Base-by-base conservation (phyloP, 2,329 filamentous ascomycete species). In the Microsporum ferrugineum region DNA sequence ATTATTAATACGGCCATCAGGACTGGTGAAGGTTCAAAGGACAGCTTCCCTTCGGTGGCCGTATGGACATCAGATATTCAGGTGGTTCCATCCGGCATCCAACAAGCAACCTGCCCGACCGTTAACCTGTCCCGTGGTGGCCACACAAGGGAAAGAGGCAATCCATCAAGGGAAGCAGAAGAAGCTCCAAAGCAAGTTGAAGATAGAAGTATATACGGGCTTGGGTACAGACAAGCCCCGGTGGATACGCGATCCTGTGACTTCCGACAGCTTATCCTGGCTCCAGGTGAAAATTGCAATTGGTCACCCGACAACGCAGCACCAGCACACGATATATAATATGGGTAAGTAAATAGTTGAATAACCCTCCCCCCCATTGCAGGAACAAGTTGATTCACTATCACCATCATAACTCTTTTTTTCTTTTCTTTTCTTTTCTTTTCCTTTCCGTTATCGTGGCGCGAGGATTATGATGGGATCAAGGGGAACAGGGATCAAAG, bases 301-400 rank as follows among this genome's bases (percentile, higher is more conserved):
- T 70, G 72, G 72, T 75, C 72, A 74, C 70, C 72, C 71, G 72
- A 75, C 71, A 57, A 57, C 33, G 49, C 49, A 34, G 49, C 29
- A 14, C 49, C 31, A 34, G 49, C 49, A 53, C 49, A 53, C 49
- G 49, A 53, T 53, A 53, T 51, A 51, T 33, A 33, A 8, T 33
- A 5, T n/a, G 10, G 23, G 29, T 12, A 33, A 33, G 12, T 12
- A 34, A n/a, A n/a, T 17, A 43, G 39, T 43, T 43, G 27, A 53
- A 27, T 23, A 23, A 23, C 17, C 17, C 17, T 23, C 17, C 17
- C 17, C 17, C 17, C 17, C 17, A 23, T 23, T 23, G 17, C 17
- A 23, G 17, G 17, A 23, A 23, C 17, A 23, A 23, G 17, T 23
- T 23, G 17, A 23, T 23, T 43, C 5, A 6, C 39, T n/a, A 43